Conservation (phyloP, 805 yeast species). For the Nakazawaea laoshanensis region DNA sequence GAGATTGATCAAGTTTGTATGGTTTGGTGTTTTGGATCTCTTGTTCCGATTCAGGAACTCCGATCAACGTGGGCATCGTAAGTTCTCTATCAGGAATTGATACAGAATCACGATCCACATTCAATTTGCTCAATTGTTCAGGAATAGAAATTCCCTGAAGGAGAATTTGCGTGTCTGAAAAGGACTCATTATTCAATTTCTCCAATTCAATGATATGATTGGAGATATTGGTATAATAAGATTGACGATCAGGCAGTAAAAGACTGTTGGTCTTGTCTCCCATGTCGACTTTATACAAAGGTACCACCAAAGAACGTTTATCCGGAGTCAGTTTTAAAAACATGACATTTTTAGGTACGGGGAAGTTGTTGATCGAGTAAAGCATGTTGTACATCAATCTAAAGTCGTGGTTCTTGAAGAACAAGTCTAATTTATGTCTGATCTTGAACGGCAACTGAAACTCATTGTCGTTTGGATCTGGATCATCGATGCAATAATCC, state of each 20-base stretch:
- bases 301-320: background rate
- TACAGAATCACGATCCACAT: background rate
- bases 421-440: background rate
- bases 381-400: conserved; percentile 5
- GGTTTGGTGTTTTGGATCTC: background rate
- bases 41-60: background rate
- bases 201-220: conserved; percentile 3
- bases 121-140: background rate
- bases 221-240: conserved; percentile 4
- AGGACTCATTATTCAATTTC: background rate
- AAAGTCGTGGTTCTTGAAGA: conserved; percentile 4
- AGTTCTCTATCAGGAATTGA: background rate
- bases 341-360: conserved; percentile 4
- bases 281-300: conserved; percentile 1
- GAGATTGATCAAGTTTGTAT: background rate
- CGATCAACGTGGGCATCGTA: background rate
- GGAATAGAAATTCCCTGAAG: background rate
- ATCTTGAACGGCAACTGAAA: conserved; percentile 4
- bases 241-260: no score
- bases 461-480: background rate
- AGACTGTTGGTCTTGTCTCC: conserved; percentile 1
- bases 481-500: conserved; percentile 1
- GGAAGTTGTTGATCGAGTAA: conserved; percentile 2
- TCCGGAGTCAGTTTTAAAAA: conserved; percentile 1
- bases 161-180: background rate